Conservation (phyloP, 441 rosid species). For the Bocquillonia castaneifolia region DNA sequence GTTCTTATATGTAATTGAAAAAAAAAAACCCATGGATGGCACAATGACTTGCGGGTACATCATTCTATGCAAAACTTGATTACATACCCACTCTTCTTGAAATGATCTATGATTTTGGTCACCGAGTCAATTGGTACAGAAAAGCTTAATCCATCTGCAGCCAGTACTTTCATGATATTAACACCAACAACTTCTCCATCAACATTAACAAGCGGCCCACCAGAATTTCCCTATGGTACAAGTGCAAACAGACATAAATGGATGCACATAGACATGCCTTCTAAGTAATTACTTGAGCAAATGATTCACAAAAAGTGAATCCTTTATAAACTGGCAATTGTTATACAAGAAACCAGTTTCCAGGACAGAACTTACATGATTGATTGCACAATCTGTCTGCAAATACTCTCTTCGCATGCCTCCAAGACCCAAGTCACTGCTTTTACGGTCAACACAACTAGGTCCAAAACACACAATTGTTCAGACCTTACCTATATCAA, state of each 20-base stretch:
- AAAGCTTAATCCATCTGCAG: slow-evolving; percentile 81
- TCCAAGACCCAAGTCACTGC: slow-evolving; percentile 90
- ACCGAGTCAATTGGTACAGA: slow-evolving; percentile 76
- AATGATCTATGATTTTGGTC: slow-evolving; percentile 66
- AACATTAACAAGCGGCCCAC: slow-evolving; percentile 82
- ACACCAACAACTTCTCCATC: slow-evolving; percentile 90
- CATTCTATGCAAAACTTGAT: not conserved
- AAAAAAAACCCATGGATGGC: not conserved
- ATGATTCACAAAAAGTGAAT: not conserved
- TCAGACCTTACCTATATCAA: not conserved
- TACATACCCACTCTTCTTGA: slow-evolving; percentile 70
- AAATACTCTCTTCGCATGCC: slow-evolving; percentile 79
- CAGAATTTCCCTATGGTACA: slow-evolving; percentile 71
- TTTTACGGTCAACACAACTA: slow-evolving; percentile 88
- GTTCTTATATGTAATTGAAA: not conserved
- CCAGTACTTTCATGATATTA: slow-evolving; percentile 68
- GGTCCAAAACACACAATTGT: slow-evolving; percentile 10
- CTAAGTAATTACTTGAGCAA: not conserved
- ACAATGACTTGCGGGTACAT: not conserved
- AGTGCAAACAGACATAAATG: not conserved
- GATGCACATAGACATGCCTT: not conserved
- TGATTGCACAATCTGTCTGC: slow-evolving; percentile 85
- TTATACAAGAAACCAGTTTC: not conserved
- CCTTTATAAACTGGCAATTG: not conserved
- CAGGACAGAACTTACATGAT: slow-evolving; percentile 41